These are phyloP conservation scores for Suhomyces kunorum DNA, from an alignment of 1,139 yeast species.

Conservation along the genomic window DNA sequence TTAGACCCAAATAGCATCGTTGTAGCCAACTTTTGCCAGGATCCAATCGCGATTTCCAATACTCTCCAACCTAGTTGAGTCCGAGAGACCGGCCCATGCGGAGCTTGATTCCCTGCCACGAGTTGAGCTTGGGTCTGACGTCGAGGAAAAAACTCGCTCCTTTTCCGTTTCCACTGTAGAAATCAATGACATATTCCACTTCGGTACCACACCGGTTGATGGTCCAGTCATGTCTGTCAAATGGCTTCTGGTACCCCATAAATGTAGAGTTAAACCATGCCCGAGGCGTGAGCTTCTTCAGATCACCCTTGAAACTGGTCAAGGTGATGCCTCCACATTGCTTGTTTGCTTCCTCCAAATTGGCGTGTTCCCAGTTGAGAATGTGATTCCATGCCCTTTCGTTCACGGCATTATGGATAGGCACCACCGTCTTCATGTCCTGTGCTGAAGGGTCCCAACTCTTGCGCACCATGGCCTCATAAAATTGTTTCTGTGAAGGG, in stretches of 20 bases:
- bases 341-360: constrained; percentile 49
- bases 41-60: constrained; percentile 19
- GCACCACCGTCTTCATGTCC: constrained; percentile 91
- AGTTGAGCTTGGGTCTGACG: constrained; percentile 86
- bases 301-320: constrained; percentile 87
- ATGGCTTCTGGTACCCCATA: constrained; percentile 73
- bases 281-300: constrained; percentile 80
- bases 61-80: constrained; percentile 2
- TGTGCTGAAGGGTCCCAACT: constrained; percentile 78
- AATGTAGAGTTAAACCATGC: constrained; percentile 71
- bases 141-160: constrained; percentile 75
- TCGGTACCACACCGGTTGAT: constrained; percentile 83
- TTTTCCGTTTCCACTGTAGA: constrained; percentile 67
- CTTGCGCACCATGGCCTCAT: constrained; percentile 89
- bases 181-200: constrained; percentile 91
- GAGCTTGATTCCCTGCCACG: constrained; percentile 75
- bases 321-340: constrained; percentile 83
- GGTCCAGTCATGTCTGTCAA: constrained; percentile 96
- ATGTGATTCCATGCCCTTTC: constrained; percentile 92
- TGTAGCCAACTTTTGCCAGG: too few species aligned
- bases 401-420: constrained; percentile 91
- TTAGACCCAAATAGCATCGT: too few species aligned
- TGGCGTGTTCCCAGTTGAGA: constrained; percentile 72
- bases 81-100: constrained; percentile 65
- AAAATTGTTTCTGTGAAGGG: constrained; percentile 94